These are phyloP conservation scores for Pharnaceum exiguum DNA, from an alignment of 148 eudicot genomes.

Conservation along the genomic window DNA sequence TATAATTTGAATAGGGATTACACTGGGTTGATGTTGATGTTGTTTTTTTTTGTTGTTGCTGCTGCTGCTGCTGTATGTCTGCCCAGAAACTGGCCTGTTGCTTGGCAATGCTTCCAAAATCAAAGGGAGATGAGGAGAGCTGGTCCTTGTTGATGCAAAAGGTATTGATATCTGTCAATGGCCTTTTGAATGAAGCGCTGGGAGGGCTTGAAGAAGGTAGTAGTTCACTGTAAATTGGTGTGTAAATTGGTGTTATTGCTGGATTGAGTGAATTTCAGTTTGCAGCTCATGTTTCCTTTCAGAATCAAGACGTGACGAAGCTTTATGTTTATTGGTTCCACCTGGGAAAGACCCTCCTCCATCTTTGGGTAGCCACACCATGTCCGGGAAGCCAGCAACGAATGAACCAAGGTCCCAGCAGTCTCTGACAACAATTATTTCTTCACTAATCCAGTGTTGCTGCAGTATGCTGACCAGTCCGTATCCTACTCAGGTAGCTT, in stretches of 20 bases:
- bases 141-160: conserved; percentile 86
- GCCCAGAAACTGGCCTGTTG: conserved; percentile 70
- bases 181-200: conserved; percentile 59
- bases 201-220: conserved; percentile 96
- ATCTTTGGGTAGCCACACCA: conserved; percentile 52
- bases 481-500: conserved; percentile 73
- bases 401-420: conserved; percentile 44
- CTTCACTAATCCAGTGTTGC: conserved; percentile 60
- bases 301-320: conserved; percentile 51
- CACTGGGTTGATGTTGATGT: background rate
- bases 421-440: conserved; percentile 44
- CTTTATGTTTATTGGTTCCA: conserved; percentile 50
- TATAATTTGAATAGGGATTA: background rate
- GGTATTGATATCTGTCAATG: conserved; percentile 46
- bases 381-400: conserved; percentile 29
- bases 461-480: conserved; percentile 61
- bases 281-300: conserved; percentile 17
- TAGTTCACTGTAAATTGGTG: too few relatives aligned
- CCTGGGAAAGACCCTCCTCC: conserved; percentile 76
- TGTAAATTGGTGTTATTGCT: conserved; percentile 9
- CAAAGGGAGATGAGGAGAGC: conserved; percentile 80
- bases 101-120: conserved; percentile 81
- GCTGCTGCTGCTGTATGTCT: conserved; percentile 18
- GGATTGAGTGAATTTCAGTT: background rate
- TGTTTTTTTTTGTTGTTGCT: background rate